Conservation (phyloP, 257 asterid genomes). For the Plantago elongata region DNA sequence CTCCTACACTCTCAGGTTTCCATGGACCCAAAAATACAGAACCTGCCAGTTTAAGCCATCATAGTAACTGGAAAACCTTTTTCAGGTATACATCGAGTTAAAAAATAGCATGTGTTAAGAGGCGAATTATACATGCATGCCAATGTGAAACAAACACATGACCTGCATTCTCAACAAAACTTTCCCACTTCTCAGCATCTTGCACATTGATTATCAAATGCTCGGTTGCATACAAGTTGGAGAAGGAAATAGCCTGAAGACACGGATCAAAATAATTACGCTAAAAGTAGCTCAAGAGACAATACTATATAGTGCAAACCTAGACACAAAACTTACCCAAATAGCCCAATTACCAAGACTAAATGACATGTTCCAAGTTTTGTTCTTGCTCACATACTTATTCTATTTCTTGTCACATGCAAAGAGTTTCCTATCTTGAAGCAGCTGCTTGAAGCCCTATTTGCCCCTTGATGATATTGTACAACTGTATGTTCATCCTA, state of each 20-base stretch:
- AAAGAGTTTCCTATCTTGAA: too few species aligned
- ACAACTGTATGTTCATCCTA: too few species aligned
- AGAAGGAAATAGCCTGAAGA: constrained; percentile 75
- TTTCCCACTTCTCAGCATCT: constrained; percentile 98
- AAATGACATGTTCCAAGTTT: too few species aligned
- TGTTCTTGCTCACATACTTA: too few species aligned
- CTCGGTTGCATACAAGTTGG: constrained; percentile 93
- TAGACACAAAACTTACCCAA: too few species aligned
- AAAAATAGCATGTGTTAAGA: background rate
- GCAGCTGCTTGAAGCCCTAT: background rate
- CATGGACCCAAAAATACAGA: constrained; percentile 84
- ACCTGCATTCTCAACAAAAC: constrained; percentile 92
- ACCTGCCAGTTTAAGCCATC: constrained; percentile 42
- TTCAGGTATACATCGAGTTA: background rate
- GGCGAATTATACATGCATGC: constrained; percentile 4
- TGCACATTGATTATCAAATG: constrained; percentile 83
- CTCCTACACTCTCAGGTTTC: constrained; percentile 97
- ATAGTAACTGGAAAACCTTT: too few species aligned
- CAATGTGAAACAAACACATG: constrained; percentile 9
- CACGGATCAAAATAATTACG: constrained; percentile 18
- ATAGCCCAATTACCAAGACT: too few species aligned
- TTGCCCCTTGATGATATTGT: background rate
- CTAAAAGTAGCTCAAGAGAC: constrained; percentile 2
- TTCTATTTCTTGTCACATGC: too few species aligned
- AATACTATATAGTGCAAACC: background rate